Evolutionary conservation across 208 protist species (phyloP).

Genomic region (Novymonas esmeraldas): DNA sequence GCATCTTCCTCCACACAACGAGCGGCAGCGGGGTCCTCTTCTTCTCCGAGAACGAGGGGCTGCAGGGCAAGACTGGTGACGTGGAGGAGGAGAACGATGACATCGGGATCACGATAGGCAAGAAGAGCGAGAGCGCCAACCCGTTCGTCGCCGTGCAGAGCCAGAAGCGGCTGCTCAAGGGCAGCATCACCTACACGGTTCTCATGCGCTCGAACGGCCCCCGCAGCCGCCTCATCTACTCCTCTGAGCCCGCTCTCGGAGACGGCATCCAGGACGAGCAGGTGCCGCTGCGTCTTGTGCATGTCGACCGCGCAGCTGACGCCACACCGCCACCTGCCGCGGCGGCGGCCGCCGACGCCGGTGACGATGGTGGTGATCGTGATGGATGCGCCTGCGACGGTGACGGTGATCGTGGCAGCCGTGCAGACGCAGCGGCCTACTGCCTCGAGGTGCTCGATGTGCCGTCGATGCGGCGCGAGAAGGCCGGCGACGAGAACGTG

Average conservation of each 20-base stretch:
- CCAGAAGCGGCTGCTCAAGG: constrained; percentile 76
- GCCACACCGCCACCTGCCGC: neutral
- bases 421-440: neutral
- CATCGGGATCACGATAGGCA: constrained; percentile 89
- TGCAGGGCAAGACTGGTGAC: constrained; percentile 62
- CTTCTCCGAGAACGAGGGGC: constrained; percentile 83
- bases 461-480: neutral
- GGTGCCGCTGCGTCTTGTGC: constrained; percentile 21
- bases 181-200: constrained; percentile 82
- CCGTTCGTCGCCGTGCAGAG: constrained; percentile 79
- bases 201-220: constrained; percentile 52
- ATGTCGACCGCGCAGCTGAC: neutral
- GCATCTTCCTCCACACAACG: constrained; percentile 86
- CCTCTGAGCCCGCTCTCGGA: constrained; percentile 18
- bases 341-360: neutral
- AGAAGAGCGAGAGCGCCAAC: constrained; percentile 74
- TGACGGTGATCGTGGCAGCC: neutral
- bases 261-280: constrained; percentile 18
- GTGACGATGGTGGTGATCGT: neutral
- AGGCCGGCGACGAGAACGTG: constrained; percentile 5
- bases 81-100: constrained; percentile 84
- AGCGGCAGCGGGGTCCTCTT: constrained; percentile 81
- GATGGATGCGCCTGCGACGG: no score
- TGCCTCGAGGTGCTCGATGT: constrained; percentile 13
- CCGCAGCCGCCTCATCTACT: constrained; percentile 69